Conservation (phyloP, 352 stramenopile genomes). For the Pythium oligandrum region DNA sequence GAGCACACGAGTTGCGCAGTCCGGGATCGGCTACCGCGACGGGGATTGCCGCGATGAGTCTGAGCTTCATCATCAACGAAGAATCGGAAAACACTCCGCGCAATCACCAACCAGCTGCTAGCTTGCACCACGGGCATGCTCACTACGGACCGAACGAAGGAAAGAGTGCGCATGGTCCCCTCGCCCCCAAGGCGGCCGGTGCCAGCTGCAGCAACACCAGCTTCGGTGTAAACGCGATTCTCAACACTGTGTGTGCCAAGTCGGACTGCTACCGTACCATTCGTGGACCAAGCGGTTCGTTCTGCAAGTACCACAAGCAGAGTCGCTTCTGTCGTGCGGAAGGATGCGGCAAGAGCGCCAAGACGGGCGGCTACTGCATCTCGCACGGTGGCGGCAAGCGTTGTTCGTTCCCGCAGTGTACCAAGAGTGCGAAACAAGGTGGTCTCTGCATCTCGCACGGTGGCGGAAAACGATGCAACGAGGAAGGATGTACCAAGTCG, state of each 20-base stretch:
- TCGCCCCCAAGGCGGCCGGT: background rate
- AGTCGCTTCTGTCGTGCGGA: slow-evolving; percentile 74
- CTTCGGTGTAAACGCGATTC: slow-evolving; percentile 59
- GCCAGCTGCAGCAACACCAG: slow-evolving; percentile 9
- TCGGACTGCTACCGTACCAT: slow-evolving; percentile 75
- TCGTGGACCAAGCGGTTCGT: slow-evolving; percentile 51
- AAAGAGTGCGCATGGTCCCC: too few relatives aligned
- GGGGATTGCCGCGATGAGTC: slow-evolving; percentile 71
- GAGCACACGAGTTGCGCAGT: slow-evolving; percentile 15
- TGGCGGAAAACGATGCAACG: slow-evolving; percentile 75
- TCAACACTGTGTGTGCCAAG: slow-evolving; percentile 80
- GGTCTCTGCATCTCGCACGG: slow-evolving; percentile 80
- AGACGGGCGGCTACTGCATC: slow-evolving; percentile 75
- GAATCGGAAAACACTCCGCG: slow-evolving; percentile 11
- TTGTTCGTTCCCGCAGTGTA: slow-evolving; percentile 64
- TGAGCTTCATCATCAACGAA: slow-evolving; percentile 82
- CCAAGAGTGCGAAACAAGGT: slow-evolving; percentile 82
- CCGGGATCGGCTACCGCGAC: slow-evolving; percentile 27
- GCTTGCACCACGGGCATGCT: too few relatives aligned
- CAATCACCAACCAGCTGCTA: too few relatives aligned
- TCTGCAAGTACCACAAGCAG: slow-evolving; percentile 85
- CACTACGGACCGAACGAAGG: too few relatives aligned
- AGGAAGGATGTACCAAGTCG: slow-evolving; percentile 72
- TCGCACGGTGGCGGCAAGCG: slow-evolving; percentile 69
- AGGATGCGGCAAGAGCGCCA: slow-evolving; percentile 67